Evolutionary conservation across 2,329 filamentous ascomycete genomes (phyloP).

Genomic region (Annulohypoxylon truncatum): DNA sequence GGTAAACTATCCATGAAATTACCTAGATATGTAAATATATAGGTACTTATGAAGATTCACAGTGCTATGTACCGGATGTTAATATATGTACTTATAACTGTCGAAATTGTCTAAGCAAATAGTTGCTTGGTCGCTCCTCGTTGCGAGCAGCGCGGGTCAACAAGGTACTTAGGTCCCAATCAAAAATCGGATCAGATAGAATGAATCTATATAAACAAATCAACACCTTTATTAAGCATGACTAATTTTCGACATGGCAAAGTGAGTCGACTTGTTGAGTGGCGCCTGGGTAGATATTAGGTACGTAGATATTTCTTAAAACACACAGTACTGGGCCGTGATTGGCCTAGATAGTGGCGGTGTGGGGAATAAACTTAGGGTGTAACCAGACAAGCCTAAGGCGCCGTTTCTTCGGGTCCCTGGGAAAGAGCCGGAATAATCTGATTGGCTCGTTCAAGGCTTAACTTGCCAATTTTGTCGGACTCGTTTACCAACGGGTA

Average conservation of each 20-base stretch:
- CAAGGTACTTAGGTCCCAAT: constrained; percentile 1
- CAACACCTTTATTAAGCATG: constrained; percentile 18
- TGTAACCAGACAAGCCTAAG: constrained; percentile 26
- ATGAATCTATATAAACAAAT: background rate
- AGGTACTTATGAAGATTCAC: background rate
- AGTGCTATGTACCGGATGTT: background rate
- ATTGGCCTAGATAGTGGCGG: constrained; percentile 19
- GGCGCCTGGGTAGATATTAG: constrained; percentile 7
- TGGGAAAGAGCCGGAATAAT: constrained; percentile 1
- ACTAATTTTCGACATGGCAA: constrained; percentile 24
- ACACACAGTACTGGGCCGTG: background rate
- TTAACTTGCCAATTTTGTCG: constrained; percentile 14
- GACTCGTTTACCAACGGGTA: constrained; percentile 5
- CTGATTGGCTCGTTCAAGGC: constrained; percentile 20
- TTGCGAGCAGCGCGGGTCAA: constrained; percentile 2
- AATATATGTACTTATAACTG: background rate
- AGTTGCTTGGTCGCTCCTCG: background rate
- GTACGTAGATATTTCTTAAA: background rate
- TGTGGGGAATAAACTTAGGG: constrained; percentile 12
- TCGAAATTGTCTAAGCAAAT: background rate
- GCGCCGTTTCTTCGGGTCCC: constrained; percentile 32
- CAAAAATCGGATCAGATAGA: background rate
- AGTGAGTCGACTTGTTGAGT: constrained; percentile 10
- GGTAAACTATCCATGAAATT: background rate
- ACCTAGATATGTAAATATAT: background rate